phyloP scores from a whole-genome alignment of 2,329 filamentous ascomycete species.

The Passalora sequoiae region DNA sequence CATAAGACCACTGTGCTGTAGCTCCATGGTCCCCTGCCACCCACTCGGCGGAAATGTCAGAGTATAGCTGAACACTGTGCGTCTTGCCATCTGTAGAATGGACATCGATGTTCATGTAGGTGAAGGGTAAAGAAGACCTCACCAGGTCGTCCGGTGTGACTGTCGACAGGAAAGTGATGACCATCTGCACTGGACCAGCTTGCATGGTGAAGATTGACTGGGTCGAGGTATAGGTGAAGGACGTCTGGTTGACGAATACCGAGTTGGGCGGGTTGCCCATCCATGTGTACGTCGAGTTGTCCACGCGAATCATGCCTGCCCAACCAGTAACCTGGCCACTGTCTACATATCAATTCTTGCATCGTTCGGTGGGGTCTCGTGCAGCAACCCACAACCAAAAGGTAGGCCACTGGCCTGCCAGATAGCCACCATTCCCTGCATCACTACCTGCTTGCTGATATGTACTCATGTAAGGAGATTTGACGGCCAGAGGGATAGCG shows the following conservation, averaged over 20 bases:
- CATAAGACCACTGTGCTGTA: constrained; percentile 40
- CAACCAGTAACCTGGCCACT: constrained; percentile 54
- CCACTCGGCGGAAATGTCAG: constrained; percentile 70
- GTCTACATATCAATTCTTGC: not conserved
- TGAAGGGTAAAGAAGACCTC: constrained; percentile 64
- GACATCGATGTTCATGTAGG: constrained; percentile 62
- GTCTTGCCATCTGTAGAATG: constrained; percentile 55
- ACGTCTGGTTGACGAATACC: constrained; percentile 53
- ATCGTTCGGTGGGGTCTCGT: not conserved
- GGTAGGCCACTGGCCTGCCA: constrained; percentile 57
- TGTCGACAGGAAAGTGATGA: constrained; percentile 64
- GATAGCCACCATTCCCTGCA: constrained; percentile 58
- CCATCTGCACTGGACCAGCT: constrained; percentile 42
- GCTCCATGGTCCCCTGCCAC: constrained; percentile 55
- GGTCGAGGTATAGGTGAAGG: constrained; percentile 66
- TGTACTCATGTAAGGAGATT: constrained; percentile 66
- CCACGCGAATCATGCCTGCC: constrained; percentile 60
- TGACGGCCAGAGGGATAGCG: constrained; percentile 67
- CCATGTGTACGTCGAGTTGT: constrained; percentile 57
- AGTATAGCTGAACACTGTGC: constrained; percentile 65
- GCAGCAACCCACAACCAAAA: constrained; percentile 47
- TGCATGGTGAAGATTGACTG: constrained; percentile 57
- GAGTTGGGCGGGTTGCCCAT: constrained; percentile 53
- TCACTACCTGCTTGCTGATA: constrained; percentile 59
- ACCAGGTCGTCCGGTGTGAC: constrained; percentile 62